Base-by-base conservation (phyloP, 306 rosid species). In the Cotoneaster glaucophyllus region DNA sequence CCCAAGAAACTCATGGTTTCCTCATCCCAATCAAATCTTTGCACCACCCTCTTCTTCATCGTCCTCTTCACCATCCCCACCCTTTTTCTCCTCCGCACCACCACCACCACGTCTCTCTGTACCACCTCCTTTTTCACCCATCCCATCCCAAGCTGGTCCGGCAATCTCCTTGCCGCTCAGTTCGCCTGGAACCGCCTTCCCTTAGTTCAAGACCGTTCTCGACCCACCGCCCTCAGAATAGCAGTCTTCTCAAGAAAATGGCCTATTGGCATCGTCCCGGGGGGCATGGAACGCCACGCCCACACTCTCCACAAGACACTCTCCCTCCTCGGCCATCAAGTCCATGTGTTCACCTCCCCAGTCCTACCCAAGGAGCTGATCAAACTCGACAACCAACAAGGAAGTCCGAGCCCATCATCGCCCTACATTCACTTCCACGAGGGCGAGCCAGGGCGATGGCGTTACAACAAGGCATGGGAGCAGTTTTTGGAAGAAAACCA, bases 221-320 rank as follows among this genome's bases (percentile, higher is more conserved):
- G 92, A 9, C 85, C 86, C 0, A 32, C 78, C 53, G 4, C 81
- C 77, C 90, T 95, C 56, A 90, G 87, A 80, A 84, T 95, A 62
- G 97, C 97, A 1, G 99, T 92, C 28, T 95, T 95, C 84, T 90
- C 97, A 28, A 69, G 99, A 11, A 95, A 95, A 82, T 95, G 99
- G 99, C 99, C 99, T 4, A 86, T 85, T 22, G 87, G 92, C 44
- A 85, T 93, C 7, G 74, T 81, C 14, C 99, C 99, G 0, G 99
- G 99, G 0, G 99, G 99, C 84, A 95, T 95, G 99, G 99, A 95
- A 15, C 93, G 99, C 62, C 99, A 95, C 14, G 99, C 97, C 5
- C 79, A 87, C 81, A 95, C 97, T 8, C 90, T 95, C 19, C 97
- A 95, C 76, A 88, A 97, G 0, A 92, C 97, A 53, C 82, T 95